Conservation (phyloP, 2,329 filamentous ascomycete species). For the Sporothrix globosa region DNA sequence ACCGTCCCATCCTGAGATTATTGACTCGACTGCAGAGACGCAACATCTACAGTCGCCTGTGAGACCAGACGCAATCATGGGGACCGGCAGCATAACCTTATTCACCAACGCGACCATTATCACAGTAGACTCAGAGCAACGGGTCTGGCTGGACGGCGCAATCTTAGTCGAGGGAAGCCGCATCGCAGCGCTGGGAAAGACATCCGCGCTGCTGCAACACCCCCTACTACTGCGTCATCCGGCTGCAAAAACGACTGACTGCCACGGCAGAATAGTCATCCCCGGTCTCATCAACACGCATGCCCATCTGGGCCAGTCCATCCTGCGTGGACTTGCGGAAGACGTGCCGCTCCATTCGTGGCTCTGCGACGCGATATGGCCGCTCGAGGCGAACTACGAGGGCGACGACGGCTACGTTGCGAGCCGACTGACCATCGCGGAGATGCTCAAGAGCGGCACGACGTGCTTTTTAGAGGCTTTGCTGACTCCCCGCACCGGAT, state of each 20-base stretch:
- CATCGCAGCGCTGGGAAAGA: conserved; percentile 41
- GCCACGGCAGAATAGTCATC: neutral
- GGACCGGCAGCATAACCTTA: conserved; percentile 39
- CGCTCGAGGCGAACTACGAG: conserved; percentile 39
- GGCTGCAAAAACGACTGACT: conserved; percentile 36
- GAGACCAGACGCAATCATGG: conserved; percentile 16
- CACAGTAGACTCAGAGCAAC: conserved; percentile 51
- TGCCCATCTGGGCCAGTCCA: neutral
- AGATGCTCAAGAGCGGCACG: conserved; percentile 55
- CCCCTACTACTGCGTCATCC: conserved; percentile 33
- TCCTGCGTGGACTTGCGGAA: conserved; percentile 50
- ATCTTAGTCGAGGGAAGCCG: neutral
- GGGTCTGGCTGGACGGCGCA: conserved; percentile 46
- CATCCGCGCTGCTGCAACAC: conserved; percentile 7
- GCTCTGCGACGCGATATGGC: conserved; percentile 57
- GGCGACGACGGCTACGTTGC: conserved; percentile 52
- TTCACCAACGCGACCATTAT: conserved; percentile 57
- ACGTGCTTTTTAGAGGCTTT: conserved; percentile 58
- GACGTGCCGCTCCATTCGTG: conserved; percentile 55
- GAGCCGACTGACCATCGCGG: conserved; percentile 52
- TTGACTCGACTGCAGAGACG: conserved; percentile 16
- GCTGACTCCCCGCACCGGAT: conserved; percentile 43
- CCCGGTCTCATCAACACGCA: neutral
- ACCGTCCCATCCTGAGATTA: conserved; percentile 5
- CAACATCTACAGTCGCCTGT: conserved; percentile 16